Percentiles rank a stretch among this genome's conserved stretches.
phyloP scores from a whole-genome alignment of 495 filamentous ascomycete genomes.

The Cudoniella acicularis region DNA sequence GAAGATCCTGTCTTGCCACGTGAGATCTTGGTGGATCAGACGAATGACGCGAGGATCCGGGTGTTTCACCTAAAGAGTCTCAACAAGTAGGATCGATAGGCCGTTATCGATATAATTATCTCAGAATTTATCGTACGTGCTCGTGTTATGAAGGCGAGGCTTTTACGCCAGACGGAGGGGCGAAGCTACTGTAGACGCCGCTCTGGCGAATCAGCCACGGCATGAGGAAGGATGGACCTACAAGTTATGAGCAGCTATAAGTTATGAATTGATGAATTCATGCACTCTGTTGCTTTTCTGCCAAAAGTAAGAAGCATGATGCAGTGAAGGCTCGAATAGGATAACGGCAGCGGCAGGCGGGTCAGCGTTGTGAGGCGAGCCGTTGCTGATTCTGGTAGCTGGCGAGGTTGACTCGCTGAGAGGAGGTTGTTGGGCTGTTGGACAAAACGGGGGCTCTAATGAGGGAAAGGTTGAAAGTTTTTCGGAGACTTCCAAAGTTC shows the following conservation, averaged over 20 bases:
- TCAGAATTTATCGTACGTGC: background rate
- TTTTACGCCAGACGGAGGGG: background rate
- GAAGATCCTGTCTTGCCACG: conserved; percentile 2
- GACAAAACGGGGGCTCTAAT: background rate
- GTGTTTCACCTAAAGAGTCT: conserved; percentile 14
- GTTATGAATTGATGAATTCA: background rate
- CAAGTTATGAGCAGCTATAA: background rate
- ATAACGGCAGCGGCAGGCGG: background rate
- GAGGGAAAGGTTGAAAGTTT: background rate
- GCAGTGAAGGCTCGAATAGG: background rate
- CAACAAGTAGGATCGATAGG: conserved; percentile 2
- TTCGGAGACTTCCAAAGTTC: background rate
- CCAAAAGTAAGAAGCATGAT: conserved; percentile 4
- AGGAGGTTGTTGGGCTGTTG: too few species aligned
- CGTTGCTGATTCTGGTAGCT: background rate
- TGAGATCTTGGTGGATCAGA: conserved; percentile 14
- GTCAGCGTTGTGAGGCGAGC: background rate
- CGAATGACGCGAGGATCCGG: conserved; percentile 23
- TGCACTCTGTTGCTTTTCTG: background rate
- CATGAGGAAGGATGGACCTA: background rate
- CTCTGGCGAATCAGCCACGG: background rate
- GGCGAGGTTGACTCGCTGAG: too few species aligned
- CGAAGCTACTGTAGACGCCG: background rate
- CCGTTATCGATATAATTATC: background rate
- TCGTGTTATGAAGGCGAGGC: background rate